Base-by-base conservation (phyloP, 768 basidiomycete genomes). In the Dacryopinax primogenitus region DNA sequence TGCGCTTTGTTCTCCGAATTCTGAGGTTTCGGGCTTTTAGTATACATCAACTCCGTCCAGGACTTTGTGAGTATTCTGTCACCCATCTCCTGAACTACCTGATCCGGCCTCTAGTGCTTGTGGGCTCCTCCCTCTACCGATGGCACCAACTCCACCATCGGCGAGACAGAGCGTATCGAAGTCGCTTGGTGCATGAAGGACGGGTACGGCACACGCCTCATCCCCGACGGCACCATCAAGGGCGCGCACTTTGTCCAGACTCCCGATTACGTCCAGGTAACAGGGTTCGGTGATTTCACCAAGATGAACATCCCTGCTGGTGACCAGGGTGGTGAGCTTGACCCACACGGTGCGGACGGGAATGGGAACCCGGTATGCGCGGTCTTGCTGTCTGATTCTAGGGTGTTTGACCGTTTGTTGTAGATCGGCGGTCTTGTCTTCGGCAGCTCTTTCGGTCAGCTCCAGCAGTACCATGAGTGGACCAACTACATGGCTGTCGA, bases 121-220 rank as follows among this genome's bases (percentile, higher is more conserved):
- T 58, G n/a, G 58, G 67, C 41, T 35, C 70, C 64, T 62, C 68
- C 65, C 23, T 45, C 26, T 36, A 64, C 65, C 26, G 51, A 58
- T 45, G 69, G 35, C 2, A 76, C 80, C 2, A 74, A 75, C 64
- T 77, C 80, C 15, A 73, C 76, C 18, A 84, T 92, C 45, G 85
- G 80, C 34, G 79, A 86, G 66, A 81, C 81, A 1, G 90, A 92
- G 67, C 37, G 69, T 1, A 68, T 70, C 23, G 74, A 68, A 30
- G 86, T 92, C 11, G 83, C 88, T 0, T 92, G 83, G 81, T 92
- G 88, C 76, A 83, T 84, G n/a, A 83, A 83, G 69, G 70, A 72
- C 41, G 73, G 78, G 36, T 78, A 78, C 72, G 73, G 75, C 64
- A 76, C 78, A 41, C 74, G 78, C 41, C 69, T 76, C 44, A 78